Base-by-base conservation (phyloP, 176 grass and related monocot species). In the Eleusine coracana region DNA sequence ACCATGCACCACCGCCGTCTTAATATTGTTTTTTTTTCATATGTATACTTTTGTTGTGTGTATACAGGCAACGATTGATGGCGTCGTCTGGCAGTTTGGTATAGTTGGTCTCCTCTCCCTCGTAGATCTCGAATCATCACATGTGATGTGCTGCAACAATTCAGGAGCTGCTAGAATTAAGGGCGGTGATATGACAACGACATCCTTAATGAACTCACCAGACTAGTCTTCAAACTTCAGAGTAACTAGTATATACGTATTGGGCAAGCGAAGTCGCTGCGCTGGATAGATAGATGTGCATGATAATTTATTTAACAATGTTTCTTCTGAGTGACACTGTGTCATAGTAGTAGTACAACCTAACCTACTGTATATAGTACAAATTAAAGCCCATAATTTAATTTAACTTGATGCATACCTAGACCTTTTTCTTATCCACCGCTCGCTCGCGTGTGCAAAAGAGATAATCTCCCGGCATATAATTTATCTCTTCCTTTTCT, bases 371-470 rank as follows among this genome's bases (percentile, higher is more conserved):
- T 42, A 50, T 4, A 50, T 50, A n/a, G n/a, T n/a, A 50, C 4
- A 17, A 55, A 55, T 46, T 34, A 34, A 34, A 48, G 46, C 11
- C 48, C 48, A 50, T 50, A 50, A 50, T 50, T 50, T 50, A 50
- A 50, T 50, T 50, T 42, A 42, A 42, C 7, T 8, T 14, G 48
- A 50, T 50, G 48, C 48, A 50, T 3, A 14, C 50, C 20, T 9
- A 7, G 25, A 8, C 44, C 70, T 16, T 68, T 70, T 45, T 70
- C 29, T 71, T 76, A 77, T 82, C 73, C 79, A 77, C 66, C 86
- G 60, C 36, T 42, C 6, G 63, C 63, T 15, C 7, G 51, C 78
- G 79, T 39, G 41, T 63, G 21, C 72, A 25, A 80, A 62, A 70
- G 6, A 39, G 14, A 16, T 23, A 40, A 34, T 52, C 60, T 78